Evolutionary conservation across 371 early-diverging fungal species (phyloP), one percentile per base, ranked within the genome.

Genomic region (Mortierella sp.): DNA sequence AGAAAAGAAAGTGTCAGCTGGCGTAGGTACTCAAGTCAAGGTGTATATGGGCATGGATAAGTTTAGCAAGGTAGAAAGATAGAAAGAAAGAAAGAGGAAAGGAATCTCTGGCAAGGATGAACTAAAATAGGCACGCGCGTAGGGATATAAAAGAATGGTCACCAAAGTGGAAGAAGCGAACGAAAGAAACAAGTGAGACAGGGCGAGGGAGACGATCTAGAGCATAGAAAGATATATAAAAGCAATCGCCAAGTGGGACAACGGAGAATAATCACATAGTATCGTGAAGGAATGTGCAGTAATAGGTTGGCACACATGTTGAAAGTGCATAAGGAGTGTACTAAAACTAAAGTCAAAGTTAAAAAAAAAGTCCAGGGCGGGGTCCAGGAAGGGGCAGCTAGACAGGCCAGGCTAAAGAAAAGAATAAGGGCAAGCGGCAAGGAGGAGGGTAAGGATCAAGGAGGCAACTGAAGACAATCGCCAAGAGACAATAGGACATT

Each of bases 341-440:
- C n/a, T n/a, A 31, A 34, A 14, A 21, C 15, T 28, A 59, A 27
- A 49, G 50, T 31, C 23, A 46, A 24, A 27, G 12, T 8, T 26
- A 48, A 43, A 34, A 27, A 8, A n/a, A 30, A 46, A 47, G 3
- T 26, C 50, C 30, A 50, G 50, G 50, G 50, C 28, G 31, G 55
- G 43, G 55, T 23, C 24, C 41, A 24, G 27, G 42, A 34, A 42
- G 41, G 37, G 28, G 19, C 28, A 31, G 42, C 50, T 15, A 47
- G 57, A 23, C 21, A 56, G 19, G 19, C 44, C 14, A 39, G 17
- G 39, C 11, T 14, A 39, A 11, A 39, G 17, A 4, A 11, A 39
- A 43, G 43, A n/a, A 43, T 44, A 44, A 17, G 21, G 17, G 7
- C 44, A 44, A 21, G 21, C 8, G 19, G 34, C 5, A 3, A 56